Evolutionary conservation across 495 filamentous ascomycete genomes (phyloP).

Genomic region (Clohesyomyces aquaticus): DNA sequence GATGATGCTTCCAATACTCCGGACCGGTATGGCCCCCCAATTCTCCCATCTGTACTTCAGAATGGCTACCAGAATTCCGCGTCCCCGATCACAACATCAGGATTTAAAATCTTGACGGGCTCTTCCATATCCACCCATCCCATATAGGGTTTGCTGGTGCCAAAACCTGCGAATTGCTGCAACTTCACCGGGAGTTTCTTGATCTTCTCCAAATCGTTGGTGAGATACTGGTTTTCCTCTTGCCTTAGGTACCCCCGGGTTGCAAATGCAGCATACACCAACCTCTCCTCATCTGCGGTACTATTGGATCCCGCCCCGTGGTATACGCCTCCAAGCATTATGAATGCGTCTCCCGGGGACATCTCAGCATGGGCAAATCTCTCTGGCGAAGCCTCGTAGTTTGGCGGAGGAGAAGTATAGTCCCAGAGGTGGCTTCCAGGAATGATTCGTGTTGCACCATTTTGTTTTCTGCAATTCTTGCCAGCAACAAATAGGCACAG

Average conservation of each 20-base stretch:
- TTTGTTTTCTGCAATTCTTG: neutral
- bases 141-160: conserved; percentile 44
- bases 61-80: neutral
- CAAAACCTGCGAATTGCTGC: conserved; percentile 44
- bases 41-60: neutral
- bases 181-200: conserved; percentile 39
- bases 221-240: conserved; percentile 40
- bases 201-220: conserved; percentile 42
- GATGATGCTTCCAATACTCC: neutral
- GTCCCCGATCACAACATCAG: neutral
- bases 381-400: neutral
- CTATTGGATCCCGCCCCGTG: conserved; percentile 27
- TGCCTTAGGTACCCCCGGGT: conserved; percentile 20
- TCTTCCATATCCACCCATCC: conserved; percentile 48
- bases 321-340: conserved; percentile 26
- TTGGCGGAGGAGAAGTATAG: neutral
- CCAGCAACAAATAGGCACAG: conserved; percentile 19
- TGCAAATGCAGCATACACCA: conserved; percentile 14
- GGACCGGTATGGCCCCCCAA: neutral
- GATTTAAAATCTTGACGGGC: conserved; percentile 33
- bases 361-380: conserved; percentile 12
- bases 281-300: conserved; percentile 19
- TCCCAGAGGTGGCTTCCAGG: conserved; percentile 23
- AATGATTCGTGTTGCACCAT: conserved; percentile 19
- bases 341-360: conserved; percentile 17